Evolutionary conservation across 2,329 filamentous ascomycete genomes (phyloP).

Genomic region (Polytolypa hystricis): DNA sequence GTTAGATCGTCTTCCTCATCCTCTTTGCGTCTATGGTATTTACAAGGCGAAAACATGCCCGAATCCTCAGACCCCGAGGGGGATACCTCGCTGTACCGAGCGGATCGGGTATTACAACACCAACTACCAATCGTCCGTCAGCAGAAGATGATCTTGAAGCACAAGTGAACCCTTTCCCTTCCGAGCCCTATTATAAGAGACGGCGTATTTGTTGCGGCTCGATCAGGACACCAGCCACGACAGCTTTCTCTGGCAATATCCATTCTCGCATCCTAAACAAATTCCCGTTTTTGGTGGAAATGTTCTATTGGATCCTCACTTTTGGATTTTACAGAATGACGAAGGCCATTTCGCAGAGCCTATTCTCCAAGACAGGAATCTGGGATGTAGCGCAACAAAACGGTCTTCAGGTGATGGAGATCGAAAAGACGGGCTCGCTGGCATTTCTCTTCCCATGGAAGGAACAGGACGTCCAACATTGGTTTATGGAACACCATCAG

Average conservation of each 20-base stretch:
- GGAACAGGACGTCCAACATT: conserved; percentile 36
- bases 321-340: conserved; percentile 54
- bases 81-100: conserved; percentile 22
- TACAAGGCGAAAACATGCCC: conserved; percentile 36
- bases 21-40: conserved; percentile 39
- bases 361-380: conserved; percentile 41
- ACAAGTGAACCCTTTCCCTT: conserved; percentile 16
- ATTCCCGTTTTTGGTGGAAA: conserved; percentile 59
- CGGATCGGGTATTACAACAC: conserved; percentile 21
- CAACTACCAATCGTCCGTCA: too few species aligned
- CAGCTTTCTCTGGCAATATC: conserved; percentile 48
- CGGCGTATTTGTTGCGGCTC: conserved; percentile 41
- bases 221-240: conserved; percentile 47
- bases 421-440: conserved; percentile 32
- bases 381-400: conserved; percentile 38
- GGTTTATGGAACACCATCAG: conserved; percentile 34
- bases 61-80: conserved; percentile 25
- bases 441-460: conserved; percentile 30
- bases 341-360: conserved; percentile 38
- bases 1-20: conserved; percentile 42
- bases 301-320: conserved; percentile 63
- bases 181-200: conserved; percentile 38
- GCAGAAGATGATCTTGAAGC: too few species aligned
- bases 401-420: conserved; percentile 31
- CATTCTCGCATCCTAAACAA: conserved; percentile 55